phyloP scores from a whole-genome alignment of 2,329 filamentous ascomycete genomes.

The Alternaria rosae region DNA sequence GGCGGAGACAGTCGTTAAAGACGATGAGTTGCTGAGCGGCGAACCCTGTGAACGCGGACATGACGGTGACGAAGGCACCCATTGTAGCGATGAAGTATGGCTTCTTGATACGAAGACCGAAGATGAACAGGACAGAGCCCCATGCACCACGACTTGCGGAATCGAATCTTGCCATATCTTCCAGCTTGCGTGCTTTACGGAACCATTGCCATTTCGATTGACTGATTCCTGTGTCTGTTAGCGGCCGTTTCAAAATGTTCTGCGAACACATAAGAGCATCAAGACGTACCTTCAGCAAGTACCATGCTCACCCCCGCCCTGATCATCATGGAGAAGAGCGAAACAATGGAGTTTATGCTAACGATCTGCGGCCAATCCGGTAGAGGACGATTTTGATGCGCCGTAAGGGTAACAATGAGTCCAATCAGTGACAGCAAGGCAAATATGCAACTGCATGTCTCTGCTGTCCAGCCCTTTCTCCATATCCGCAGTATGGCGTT shows the following conservation, averaged over 20 bases:
- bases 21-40: constrained; percentile 17
- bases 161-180: constrained; percentile 17
- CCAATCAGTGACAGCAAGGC: constrained; percentile 9
- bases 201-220: constrained; percentile 24
- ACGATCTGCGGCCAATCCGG: constrained; percentile 19
- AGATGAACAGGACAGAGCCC: constrained; percentile 13
- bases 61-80: constrained; percentile 11
- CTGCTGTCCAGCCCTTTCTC: constrained; percentile 11
- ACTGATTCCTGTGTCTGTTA: constrained; percentile 15
- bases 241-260: background rate
- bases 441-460: constrained; percentile 13
- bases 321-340: constrained; percentile 16
- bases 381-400: constrained; percentile 10
- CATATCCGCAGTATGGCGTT: constrained; percentile 1
- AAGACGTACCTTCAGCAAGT: constrained; percentile 15
- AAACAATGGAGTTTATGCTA: constrained; percentile 17
- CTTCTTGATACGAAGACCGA: background rate
- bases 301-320: constrained; percentile 12
- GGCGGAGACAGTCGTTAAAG: constrained; percentile 9
- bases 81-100: constrained; percentile 13
- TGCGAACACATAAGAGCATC: background rate
- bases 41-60: constrained; percentile 10
- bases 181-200: constrained; percentile 1
- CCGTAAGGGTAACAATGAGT: constrained; percentile 9
- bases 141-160: constrained; percentile 20